Evolutionary conservation across 352 stramenopile genomes (phyloP).

Genomic region (Thraustochytrium sp.): DNA sequence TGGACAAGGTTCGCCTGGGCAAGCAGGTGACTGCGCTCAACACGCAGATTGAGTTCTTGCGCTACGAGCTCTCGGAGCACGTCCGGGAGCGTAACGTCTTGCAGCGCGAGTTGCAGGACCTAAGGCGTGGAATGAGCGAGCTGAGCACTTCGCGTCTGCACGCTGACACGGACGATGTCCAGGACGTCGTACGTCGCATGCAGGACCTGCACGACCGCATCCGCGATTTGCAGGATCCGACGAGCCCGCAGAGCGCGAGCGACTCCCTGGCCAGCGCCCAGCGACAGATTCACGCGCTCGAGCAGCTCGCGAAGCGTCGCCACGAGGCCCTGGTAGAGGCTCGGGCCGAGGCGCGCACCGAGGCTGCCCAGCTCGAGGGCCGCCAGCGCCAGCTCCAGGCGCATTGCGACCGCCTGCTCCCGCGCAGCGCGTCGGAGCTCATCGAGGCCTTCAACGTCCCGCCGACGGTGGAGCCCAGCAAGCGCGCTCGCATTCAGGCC

Average conservation of each 20-base stretch:
- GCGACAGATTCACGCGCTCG: no score
- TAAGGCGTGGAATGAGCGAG: background rate
- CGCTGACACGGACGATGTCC: background rate
- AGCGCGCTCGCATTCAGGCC: background rate
- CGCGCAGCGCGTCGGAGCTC: background rate
- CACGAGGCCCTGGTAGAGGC: background rate
- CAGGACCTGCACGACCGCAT: background rate
- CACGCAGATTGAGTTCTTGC: no score
- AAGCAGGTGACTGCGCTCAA: no score
- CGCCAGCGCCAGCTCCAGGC: background rate
- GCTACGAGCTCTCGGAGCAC: no score
- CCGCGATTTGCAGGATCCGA: background rate
- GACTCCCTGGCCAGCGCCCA: background rate
- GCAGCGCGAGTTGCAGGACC: background rate
- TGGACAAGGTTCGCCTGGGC: background rate
- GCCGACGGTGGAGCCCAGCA: background rate
- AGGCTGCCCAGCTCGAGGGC: background rate
- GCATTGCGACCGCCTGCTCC: background rate
- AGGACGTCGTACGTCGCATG: background rate
- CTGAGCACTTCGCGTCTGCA: background rate
- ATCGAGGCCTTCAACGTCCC: background rate
- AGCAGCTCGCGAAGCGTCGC: background rate
- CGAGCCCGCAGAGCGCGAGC: background rate
- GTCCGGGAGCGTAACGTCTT: no score
- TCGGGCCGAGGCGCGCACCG: background rate